Evolutionary conservation across 345 rosid genomes (phyloP).

Genomic region (Salix purpurea): DNA sequence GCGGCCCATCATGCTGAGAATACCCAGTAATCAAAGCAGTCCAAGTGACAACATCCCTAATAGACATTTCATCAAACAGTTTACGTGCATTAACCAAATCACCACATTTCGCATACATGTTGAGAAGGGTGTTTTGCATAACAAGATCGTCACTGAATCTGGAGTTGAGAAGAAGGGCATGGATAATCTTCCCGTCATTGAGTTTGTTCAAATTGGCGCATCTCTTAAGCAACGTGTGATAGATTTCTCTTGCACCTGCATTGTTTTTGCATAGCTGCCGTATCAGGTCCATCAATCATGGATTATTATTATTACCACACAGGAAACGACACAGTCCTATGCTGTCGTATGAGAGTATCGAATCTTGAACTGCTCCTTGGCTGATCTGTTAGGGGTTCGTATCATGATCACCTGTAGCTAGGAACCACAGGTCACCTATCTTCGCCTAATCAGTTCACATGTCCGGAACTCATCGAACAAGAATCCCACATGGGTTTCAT

Average conservation of each 20-base stretch:
- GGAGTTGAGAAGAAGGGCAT: constrained; percentile 35
- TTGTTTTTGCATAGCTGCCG: too few species aligned
- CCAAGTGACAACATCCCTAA: constrained; percentile 48
- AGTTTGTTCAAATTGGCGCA: constrained; percentile 37
- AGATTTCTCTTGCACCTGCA: constrained; percentile 4
- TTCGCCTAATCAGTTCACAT: too few species aligned
- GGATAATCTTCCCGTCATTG: constrained; percentile 38
- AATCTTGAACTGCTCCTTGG: too few species aligned
- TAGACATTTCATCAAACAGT: constrained; percentile 50
- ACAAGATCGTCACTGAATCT: constrained; percentile 32
- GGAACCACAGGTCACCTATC: too few species aligned
- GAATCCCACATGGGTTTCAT: too few species aligned
- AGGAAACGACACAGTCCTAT: too few species aligned
- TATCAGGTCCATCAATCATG: too few species aligned
- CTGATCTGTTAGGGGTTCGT: too few species aligned
- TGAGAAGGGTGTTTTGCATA: constrained; percentile 38
- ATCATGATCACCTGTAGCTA: too few species aligned
- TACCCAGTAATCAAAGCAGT: constrained; percentile 57
- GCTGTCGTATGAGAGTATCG: too few species aligned
- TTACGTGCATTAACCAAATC: constrained; percentile 41
- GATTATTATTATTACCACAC: too few species aligned
- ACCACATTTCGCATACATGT: constrained; percentile 48
- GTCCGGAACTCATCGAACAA: too few species aligned
- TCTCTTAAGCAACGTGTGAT: constrained; percentile 37
- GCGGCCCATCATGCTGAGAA: constrained; percentile 41